Conservation (phyloP, 108 stramenopile genomes). For the Cyclotella distinguenda region DNA sequence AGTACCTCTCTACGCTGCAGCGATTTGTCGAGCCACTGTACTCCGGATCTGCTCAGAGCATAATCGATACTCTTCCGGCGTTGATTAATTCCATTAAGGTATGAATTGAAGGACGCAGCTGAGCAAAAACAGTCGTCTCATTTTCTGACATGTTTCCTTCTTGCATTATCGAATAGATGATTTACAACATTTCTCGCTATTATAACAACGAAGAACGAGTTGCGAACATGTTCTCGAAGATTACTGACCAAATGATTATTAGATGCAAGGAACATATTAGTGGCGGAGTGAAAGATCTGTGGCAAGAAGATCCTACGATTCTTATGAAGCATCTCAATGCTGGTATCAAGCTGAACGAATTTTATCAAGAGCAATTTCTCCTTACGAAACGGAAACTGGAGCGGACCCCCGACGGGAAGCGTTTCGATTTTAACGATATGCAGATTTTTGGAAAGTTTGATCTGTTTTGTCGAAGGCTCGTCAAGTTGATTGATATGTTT, state of each 20-base stretch:
- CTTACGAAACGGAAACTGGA: slow-evolving; percentile 83
- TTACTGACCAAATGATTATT: slow-evolving; percentile 89
- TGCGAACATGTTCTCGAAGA: slow-evolving; percentile 73
- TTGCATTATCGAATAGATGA: slow-evolving; percentile 60
- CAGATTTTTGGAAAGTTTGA: slow-evolving; percentile 91
- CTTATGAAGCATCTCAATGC: slow-evolving; percentile 72
- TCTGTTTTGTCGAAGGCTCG: slow-evolving; percentile 84
- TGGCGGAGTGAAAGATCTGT: slow-evolving; percentile 56
- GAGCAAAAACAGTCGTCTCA: too few species aligned
- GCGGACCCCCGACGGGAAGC: slow-evolving; percentile 75
- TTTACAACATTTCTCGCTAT: slow-evolving; percentile 86
- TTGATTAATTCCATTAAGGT: slow-evolving; percentile 86
- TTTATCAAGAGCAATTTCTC: slow-evolving; percentile 87
- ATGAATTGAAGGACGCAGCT: too few species aligned
- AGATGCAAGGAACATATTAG: slow-evolving; percentile 77
- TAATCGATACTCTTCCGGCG: slow-evolving; percentile 89
- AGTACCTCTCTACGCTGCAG: slow-evolving; percentile 87
- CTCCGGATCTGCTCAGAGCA: slow-evolving; percentile 73
- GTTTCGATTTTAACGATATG: slow-evolving; percentile 87
- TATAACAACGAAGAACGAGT: slow-evolving; percentile 73
- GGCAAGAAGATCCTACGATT: slow-evolving; percentile 74
- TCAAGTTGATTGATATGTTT: slow-evolving; percentile 92
- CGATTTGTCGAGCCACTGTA: slow-evolving; percentile 90
- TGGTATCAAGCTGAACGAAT: slow-evolving; percentile 86
- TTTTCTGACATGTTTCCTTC: too few species aligned